Base-by-base conservation (phyloP, 2,329 filamentous ascomycete genomes). In the Verticillium zaregamsianum region DNA sequence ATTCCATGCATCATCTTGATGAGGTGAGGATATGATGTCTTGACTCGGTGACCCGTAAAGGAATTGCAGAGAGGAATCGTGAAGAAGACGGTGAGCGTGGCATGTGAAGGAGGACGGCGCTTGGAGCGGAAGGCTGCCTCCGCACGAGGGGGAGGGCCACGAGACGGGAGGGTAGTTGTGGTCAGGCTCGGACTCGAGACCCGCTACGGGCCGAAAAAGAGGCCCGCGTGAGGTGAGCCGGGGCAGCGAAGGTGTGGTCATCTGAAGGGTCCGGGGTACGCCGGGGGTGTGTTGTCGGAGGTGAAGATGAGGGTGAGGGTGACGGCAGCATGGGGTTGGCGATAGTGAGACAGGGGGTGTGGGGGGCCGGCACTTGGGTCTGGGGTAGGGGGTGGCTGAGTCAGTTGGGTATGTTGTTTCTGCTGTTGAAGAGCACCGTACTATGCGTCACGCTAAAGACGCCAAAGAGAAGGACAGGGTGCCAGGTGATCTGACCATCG, bases 171-270 rank as follows among this genome's bases (percentile, higher is more conserved):
- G n/a, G 20, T 17, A 23, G 17, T 45, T 23, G 17, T 15, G 17
- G 39, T 9, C 28, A 28, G 28, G 28, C 28, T 3, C 17, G 6
- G 6, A 5, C 45, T 52, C 23, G 45, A 52, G 8, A 20, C 45
- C 45, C 45, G 45, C 17, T n/a, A 49, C 45, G 45, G 45, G 45
- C 45, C 45, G 45, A 49, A 49, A 14, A 49, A 25, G 92, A 91
- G 0, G 84, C 68, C 83, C 55, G 84, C n/a, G 40, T 49, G 40
- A n/a, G 20, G 9, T 49, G 20, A 7, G 40, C 40, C n/a, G 40
- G n/a, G 40, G 9, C 5, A 8, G n/a, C 40, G 40, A 49, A n/a
- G 40, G 40, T 49, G 40, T 49, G 40, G 12, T 49, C 5, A 23
- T 49, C 20, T 23, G 40, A n/a, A n/a, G 40, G 23, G 23, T 12